Evolutionary conservation across 495 filamentous ascomycete species (phyloP), one percentile per base, ranked within the genome.

Genomic region (Hypoxylon subgilvum): DNA sequence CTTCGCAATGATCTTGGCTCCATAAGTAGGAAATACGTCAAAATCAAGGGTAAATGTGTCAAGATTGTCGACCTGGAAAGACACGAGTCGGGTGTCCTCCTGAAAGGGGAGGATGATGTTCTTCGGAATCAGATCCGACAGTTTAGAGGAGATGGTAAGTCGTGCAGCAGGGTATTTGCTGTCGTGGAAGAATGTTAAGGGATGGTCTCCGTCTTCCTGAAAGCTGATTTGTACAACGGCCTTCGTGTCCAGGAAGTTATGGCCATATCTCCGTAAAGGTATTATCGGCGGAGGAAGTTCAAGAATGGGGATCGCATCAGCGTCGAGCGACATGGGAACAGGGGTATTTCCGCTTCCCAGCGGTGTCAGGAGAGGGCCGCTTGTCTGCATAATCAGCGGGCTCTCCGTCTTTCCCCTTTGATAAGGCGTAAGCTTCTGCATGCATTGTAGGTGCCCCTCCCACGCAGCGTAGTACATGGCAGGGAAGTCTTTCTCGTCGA

Each of bases 381-480:
- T 49, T 35, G 30, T 67, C 55, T 73, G 69, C 52, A 70, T 57
- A 47, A 60, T 67, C 40, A 64, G 28, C 13, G 69, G 67, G 13
- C 63, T 74, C 12, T 68, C 45, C 4, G 61, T 42, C 21, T 63
- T 71, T 3, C 63, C 57, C 41, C 61, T 71, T 67, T 79, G 73
- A 45, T 76, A 74, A 39, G 76, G 85, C 64, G 88, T 86, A 14
- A 98, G 84, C 10, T 96, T 82, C 47, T 87, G 82, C 89, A 98
- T 97, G 71, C 93, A 97, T 67, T 93, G 88, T 44, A 96, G 73
- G 69, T 97, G 89, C 0, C 95, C 95, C 77, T 98, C 94, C 95
- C 95, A 98, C 0, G 93, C 91, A 14, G 94, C 95, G 74, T 98
- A 97, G 71, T 98, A 97, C 88, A 97, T 90, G 6, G 94, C 92